phyloP scores from a whole-genome alignment of 202 grass and related monocot genomes.

The Setaria italica region DNA sequence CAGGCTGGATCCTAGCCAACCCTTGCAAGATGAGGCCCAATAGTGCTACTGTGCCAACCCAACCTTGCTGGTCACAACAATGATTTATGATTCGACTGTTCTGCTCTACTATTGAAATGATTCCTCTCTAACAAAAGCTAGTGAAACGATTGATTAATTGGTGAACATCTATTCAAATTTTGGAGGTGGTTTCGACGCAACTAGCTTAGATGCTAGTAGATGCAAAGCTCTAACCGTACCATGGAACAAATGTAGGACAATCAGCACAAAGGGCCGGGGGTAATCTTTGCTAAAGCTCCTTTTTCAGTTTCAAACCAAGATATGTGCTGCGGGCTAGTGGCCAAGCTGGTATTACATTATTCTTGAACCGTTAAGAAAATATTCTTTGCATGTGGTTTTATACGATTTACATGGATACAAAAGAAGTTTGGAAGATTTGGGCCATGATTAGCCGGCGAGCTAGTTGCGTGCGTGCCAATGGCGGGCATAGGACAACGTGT shows the following conservation, averaged over 20 bases:
- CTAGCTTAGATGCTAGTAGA: conserved; percentile 26
- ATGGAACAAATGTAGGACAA: conserved; percentile 40
- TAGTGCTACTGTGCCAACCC: background rate
- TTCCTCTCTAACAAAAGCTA: background rate
- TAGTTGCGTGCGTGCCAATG: conserved; percentile 35
- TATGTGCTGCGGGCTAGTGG: conserved; percentile 58
- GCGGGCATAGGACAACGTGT: conserved; percentile 19
- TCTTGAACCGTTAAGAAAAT: conserved; percentile 50
- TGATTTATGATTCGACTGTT: background rate
- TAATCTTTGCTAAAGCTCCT: conserved; percentile 45
- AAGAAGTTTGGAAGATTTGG: conserved; percentile 47
- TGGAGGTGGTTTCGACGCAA: background rate
- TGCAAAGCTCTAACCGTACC: conserved; percentile 14
- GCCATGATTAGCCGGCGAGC: conserved; percentile 15
- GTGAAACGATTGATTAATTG: background rate
- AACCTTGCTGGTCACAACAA: background rate
- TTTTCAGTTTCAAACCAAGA: conserved; percentile 28
- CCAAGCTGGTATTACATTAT: conserved; percentile 46
- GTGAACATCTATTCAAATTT: background rate
- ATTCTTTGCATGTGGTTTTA: conserved; percentile 24
- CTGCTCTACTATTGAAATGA: background rate
- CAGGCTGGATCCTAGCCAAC: background rate
- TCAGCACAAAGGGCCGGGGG: background rate
- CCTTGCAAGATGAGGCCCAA: background rate
- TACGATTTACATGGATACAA: conserved; percentile 47